These are phyloP conservation scores for Chloroidium sp. DNA, from an alignment of 163 green algal genomes.

Conservation along the genomic window DNA sequence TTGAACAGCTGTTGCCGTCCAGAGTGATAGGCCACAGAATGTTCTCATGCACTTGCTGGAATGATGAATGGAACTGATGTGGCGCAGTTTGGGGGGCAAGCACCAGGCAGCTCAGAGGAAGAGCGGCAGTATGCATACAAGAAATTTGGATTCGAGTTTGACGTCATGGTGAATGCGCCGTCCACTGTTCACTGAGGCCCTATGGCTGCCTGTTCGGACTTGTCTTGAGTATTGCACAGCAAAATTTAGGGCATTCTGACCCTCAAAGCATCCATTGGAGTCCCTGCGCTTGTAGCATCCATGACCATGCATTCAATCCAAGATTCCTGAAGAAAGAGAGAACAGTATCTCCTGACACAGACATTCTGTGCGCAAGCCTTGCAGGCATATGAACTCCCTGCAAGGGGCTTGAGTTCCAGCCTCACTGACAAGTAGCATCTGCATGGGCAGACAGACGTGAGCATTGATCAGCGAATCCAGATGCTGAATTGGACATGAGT, in stretches of 20 bases:
- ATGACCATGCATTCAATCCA: background rate
- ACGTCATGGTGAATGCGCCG: constrained; percentile 16
- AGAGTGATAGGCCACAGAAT: too few species aligned
- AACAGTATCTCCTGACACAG: too few species aligned
- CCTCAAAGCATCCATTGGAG: background rate
- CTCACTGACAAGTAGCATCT: background rate
- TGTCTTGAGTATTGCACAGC: background rate
- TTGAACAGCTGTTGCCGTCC: too few species aligned
- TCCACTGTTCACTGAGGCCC: background rate
- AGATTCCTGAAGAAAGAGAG: background rate
- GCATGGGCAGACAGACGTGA: background rate
- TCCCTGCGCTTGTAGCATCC: background rate
- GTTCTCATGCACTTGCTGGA: too few species aligned
- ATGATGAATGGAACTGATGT: background rate
- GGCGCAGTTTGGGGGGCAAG: constrained; percentile 56
- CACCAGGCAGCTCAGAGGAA: constrained; percentile 57
- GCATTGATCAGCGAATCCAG: background rate
- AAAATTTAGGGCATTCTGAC: background rate
- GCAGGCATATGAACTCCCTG: background rate
- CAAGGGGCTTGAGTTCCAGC: background rate
- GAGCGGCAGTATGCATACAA: constrained; percentile 65
- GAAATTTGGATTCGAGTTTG: constrained; percentile 79
- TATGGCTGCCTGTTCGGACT: background rate
- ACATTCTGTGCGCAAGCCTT: too few species aligned
- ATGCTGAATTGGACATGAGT: too few species aligned